These are phyloP conservation scores for Crithidia acanthocephali DNA, from an alignment of 208 protist species.

Conservation along the genomic window DNA sequence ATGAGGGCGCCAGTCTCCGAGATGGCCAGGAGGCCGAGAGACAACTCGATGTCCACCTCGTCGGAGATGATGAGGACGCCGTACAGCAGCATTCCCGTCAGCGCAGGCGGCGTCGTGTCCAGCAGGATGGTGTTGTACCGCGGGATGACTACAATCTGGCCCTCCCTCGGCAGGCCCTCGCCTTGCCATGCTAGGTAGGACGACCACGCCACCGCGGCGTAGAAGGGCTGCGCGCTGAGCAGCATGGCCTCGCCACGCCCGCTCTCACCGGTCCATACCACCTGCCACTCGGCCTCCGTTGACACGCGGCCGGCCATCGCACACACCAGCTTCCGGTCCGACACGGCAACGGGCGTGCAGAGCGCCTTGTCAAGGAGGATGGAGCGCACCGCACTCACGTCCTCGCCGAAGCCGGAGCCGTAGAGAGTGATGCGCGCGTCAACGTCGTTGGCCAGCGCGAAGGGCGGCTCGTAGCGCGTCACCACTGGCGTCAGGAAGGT, in stretches of 20 bases:
- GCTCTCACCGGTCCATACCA: conserved; percentile 26
- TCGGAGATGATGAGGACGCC: conserved; percentile 52
- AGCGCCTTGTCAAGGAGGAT: conserved; percentile 39
- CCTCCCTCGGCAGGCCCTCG: conserved; percentile 23
- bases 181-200: conserved; percentile 49
- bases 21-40: conserved; percentile 27
- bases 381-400: conserved; percentile 22
- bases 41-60: conserved; percentile 36
- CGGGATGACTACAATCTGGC: conserved; percentile 30
- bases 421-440: conserved; percentile 26
- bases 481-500: conserved; percentile 41
- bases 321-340: conserved; percentile 33
- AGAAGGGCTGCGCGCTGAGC: conserved; percentile 39
- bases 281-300: conserved; percentile 7
- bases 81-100: conserved; percentile 35
- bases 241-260: conserved; percentile 33
- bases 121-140: conserved; percentile 40
- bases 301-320: conserved; percentile 37
- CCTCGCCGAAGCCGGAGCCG: conserved; percentile 37
- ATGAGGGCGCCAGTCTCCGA: conserved; percentile 33
- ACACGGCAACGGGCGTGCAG: conserved; percentile 33
- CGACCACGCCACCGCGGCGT: conserved; percentile 47
- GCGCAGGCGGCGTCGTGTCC: conserved; percentile 39
- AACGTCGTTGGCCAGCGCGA: conserved; percentile 25
- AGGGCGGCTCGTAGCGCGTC: conserved; percentile 27